Base-by-base conservation (phyloP, 148 eudicot genomes). In the Pharnaceum exiguum region DNA sequence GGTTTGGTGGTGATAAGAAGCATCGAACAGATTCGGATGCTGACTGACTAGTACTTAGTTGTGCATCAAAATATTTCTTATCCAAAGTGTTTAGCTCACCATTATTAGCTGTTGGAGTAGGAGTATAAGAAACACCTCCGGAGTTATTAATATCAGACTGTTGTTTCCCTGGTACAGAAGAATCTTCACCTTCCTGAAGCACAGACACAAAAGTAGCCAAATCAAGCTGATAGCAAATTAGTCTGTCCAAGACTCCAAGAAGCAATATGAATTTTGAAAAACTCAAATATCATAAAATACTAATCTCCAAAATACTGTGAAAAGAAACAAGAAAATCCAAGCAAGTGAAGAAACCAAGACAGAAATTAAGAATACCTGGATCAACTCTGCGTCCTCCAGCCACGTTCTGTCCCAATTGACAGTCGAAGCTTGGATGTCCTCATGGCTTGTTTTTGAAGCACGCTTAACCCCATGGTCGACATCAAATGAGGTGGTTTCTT, bases 181-280 rank as follows among this genome's bases (percentile, higher is more conserved):
- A 31, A 29, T 59, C 67, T 72, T 67, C 74, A 50, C 74, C 66
- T 3, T 57, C 75, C 97, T 89, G 76, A 46, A 42, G 71, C 16
- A 27, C 32, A 5, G 10, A 25, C 16, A 42, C 2, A 26, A 23
- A 36, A 2, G 2, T 33, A 3, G 18, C 21, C 48, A 56, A 26
- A 22, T 17, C 5, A 48, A 18, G 39, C 39, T 21, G 2, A 29
- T 19, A 9, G 2, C 9, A 19, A 40, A 28, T 19, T 15, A 29
- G 8, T 28, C 29, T 3, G 18, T 25, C 21, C 11, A 29, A 38
- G 7, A n/a, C n/a, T n/a, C n/a, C n/a, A n/a, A n/a, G n/a, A n/a
- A n/a, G n/a, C n/a, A n/a, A n/a, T n/a, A n/a, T n/a, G n/a, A n/a
- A n/a, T n/a, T n/a, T n/a, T n/a, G n/a, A n/a, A n/a, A n/a, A n/a